Base-by-base conservation (phyloP, 2,329 filamentous ascomycete genomes). In the Sporothrix luriei region DNA sequence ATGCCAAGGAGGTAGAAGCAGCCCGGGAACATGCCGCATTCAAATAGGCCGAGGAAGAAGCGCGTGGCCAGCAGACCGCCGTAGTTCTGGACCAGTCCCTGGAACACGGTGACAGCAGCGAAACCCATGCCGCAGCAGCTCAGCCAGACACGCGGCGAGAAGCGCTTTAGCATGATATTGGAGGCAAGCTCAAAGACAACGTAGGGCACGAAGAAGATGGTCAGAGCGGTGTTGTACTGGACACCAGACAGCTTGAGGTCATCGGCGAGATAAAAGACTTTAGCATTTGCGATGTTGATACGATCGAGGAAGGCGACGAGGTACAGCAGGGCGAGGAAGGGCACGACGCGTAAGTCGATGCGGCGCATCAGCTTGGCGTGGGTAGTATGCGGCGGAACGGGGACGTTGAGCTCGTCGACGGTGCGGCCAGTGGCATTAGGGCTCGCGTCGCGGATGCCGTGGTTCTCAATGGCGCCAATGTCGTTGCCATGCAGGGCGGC, bases 181-280 rank as follows among this genome's bases (percentile, higher is more conserved):
- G 88, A 90, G 0, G 89, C 90, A 69, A 94, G 91, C 80, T 92
- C 89, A 74, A 87, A 85, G 68, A 91, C 75, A 74, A 91, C 83
- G 77, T 94, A 94, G 0, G 91, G 91, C 0, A 94, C 85, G 79
- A 94, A 94, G 81, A 94, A 94, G 75, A 94, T 92, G 69, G 90
- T 90, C 71, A 94, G 82, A 1, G 89, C 72, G 3, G 74, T 75
- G 78, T 93, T 94, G 80, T 91, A 94, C 75, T 91, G 81, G 5
- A 80, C 79, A 55, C 81, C 81, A 29, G 84, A 78, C 38, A 94
- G 84, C 3, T 82, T 72, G 5, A 94, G 82, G 73, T 94, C 91
- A 13, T 83, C 75, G 33, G 82, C 82, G 16, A 94, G 81, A 46
- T 52, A 85, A 72, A 92, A 92, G 59, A 91, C 83, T 55, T 85